Conservation (phyloP, 352 stramenopile genomes). For the Pythium guiyangense region DNA sequence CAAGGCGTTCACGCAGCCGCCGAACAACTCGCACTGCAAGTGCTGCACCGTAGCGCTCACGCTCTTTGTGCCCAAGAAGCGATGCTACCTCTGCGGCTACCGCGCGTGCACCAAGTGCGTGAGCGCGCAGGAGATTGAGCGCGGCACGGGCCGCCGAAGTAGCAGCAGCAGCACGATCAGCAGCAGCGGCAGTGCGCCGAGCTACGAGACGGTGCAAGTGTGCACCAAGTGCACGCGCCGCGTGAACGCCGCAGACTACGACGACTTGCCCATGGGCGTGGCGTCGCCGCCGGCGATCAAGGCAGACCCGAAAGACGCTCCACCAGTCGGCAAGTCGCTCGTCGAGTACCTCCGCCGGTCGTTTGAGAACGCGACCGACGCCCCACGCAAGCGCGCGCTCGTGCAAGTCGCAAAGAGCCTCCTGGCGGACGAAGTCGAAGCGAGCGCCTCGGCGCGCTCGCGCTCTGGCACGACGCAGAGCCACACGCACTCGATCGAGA, state of each 20-base stretch:
- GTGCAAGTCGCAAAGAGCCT: slow-evolving; percentile 56
- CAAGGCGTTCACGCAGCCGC: not conserved
- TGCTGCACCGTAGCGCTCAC: slow-evolving; percentile 30
- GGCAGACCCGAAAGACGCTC: slow-evolving; percentile 17
- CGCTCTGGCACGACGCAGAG: not conserved
- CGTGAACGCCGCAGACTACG: slow-evolving; percentile 52
- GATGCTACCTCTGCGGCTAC: slow-evolving; percentile 47
- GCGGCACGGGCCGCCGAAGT: slow-evolving; percentile 23
- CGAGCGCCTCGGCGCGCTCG: slow-evolving; percentile 3
- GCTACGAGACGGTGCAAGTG: slow-evolving; percentile 25
- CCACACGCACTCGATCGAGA: slow-evolving; percentile 6
- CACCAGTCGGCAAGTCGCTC: slow-evolving; percentile 22
- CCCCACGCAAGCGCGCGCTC: slow-evolving; percentile 17
- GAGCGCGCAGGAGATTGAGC: slow-evolving; percentile 23
- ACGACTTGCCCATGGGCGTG: slow-evolving; percentile 22
- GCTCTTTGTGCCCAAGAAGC: slow-evolving; percentile 24
- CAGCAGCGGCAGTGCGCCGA: not conserved
- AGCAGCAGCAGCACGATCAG: not conserved
- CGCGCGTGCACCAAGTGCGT: slow-evolving; percentile 44
- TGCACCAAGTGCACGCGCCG: slow-evolving; percentile 49
- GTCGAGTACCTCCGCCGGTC: slow-evolving; percentile 36
- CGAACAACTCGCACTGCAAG: slow-evolving; percentile 35
- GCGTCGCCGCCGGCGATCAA: slow-evolving; percentile 21
- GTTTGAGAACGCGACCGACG: slow-evolving; percentile 23
- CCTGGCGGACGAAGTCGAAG: slow-evolving; percentile 22